phyloP scores from a whole-genome alignment of 2,329 filamentous ascomycete genomes.

The Ascochyta rabiei region DNA sequence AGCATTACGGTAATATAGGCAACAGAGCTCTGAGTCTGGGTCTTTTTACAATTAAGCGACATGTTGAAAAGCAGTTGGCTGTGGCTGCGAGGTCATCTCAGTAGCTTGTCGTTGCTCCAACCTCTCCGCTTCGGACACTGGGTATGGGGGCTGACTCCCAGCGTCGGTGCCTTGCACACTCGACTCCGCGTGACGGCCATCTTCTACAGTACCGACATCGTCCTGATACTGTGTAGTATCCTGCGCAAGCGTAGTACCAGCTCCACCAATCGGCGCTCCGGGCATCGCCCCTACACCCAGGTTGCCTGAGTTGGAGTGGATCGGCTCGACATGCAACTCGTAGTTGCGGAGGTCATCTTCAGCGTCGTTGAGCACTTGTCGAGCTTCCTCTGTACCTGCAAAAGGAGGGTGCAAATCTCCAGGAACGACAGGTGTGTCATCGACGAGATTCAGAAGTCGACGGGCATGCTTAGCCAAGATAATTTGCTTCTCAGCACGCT shows the following conservation, averaged over 20 bases:
- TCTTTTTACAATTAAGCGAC: background rate
- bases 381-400: slow-evolving; percentile 68
- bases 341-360: slow-evolving; percentile 86
- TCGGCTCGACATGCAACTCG: slow-evolving; percentile 63
- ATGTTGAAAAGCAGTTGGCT: slow-evolving; percentile 4
- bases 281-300: slow-evolving; percentile 57
- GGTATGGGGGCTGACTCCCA: slow-evolving; percentile 36
- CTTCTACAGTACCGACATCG: slow-evolving; percentile 24
- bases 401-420: slow-evolving; percentile 79
- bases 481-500: slow-evolving; percentile 95
- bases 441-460: slow-evolving; percentile 80
- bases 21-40: background rate
- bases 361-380: slow-evolving; percentile 88
- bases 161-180: slow-evolving; percentile 28
- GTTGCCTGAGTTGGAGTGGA: slow-evolving; percentile 56
- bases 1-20: background rate
- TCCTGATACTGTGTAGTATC: slow-evolving; percentile 2
- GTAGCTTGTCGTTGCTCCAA: slow-evolving; percentile 31
- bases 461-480: slow-evolving; percentile 91
- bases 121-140: slow-evolving; percentile 39
- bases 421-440: slow-evolving; percentile 87
- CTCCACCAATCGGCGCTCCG: slow-evolving; percentile 18
- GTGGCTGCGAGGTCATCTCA: slow-evolving; percentile 3
- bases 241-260: background rate
- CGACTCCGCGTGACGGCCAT: slow-evolving; percentile 30